Conservation (phyloP, 2,329 filamentous ascomycete species). For the Epichloe glyceriae region DNA sequence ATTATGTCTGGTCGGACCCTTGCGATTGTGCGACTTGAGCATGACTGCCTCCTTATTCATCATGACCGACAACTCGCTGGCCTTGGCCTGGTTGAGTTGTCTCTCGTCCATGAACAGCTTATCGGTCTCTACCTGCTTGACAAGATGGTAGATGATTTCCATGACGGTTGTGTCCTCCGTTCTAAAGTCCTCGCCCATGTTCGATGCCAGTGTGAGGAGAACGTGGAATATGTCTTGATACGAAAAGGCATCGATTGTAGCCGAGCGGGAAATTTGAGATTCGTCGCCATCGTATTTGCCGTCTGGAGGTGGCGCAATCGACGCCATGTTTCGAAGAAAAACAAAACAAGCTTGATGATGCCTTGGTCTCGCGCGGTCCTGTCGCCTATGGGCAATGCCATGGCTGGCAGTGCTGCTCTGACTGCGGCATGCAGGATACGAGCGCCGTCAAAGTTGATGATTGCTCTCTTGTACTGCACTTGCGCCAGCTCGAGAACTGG, state of each 20-base stretch:
- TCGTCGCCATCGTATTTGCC: slow-evolving; percentile 77
- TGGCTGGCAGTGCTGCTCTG: slow-evolving; percentile 69
- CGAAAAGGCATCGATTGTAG: slow-evolving; percentile 78
- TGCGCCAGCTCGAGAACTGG: slow-evolving; percentile 83
- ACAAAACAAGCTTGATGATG: slow-evolving; percentile 81
- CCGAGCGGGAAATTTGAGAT: slow-evolving; percentile 74
- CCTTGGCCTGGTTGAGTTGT: slow-evolving; percentile 54
- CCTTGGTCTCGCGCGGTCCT: slow-evolving; percentile 71
- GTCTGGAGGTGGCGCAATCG: slow-evolving; percentile 64
- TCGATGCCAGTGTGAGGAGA: slow-evolving; percentile 75
- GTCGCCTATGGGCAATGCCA: slow-evolving; percentile 67
- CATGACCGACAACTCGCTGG: slow-evolving; percentile 59
- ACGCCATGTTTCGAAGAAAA: slow-evolving; percentile 77
- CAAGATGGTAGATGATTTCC: slow-evolving; percentile 82
- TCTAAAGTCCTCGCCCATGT: slow-evolving; percentile 86
- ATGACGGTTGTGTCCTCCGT: slow-evolving; percentile 80
- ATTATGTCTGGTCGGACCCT: slow-evolving; percentile 76
- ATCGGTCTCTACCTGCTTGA: slow-evolving; percentile 76
- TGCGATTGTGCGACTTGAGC: slow-evolving; percentile 61
- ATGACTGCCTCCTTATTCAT: slow-evolving; percentile 77
- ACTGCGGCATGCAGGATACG: slow-evolving; percentile 71
- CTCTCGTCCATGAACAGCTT: slow-evolving; percentile 76
- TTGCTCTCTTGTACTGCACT: slow-evolving; percentile 74
- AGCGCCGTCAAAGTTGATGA: slow-evolving; percentile 70
- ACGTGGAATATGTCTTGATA: slow-evolving; percentile 83